Evolutionary conservation across 371 early-diverging fungal species (phyloP), one percentile per base, ranked within the genome.

Genomic region (Mortierella sp.): DNA sequence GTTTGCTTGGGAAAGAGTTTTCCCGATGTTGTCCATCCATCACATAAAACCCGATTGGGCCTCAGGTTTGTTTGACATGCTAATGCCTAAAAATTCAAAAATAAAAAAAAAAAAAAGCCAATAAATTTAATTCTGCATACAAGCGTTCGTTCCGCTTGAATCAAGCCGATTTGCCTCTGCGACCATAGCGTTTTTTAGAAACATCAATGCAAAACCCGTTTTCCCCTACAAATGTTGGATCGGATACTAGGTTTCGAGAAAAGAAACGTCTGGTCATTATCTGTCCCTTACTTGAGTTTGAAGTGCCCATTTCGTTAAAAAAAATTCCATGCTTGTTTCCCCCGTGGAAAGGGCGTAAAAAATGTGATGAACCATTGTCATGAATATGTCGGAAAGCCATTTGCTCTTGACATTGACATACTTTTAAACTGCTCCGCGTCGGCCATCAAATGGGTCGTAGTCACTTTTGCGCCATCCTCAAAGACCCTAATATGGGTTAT

Each of bases 11-110:
- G 64, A 36, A 86, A 77, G 38, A 28, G 84, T 84, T 55, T 85
- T 87, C n/a, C 86, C 84, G 57, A 84, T 84, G 65, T 89, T 88
- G 60, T 89, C 89, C 65, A 86, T n/a, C 87, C 83, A 89, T 77
- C 59, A 89, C 58, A 76, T 77, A 89, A 11, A 89, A 77, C 59
- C 89, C 89, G 33, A 83, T 85, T 21, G 87, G 87, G 69, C 53
- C 79, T 79, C 47, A 80, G 81, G 68, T 89, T 89, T 28, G 68
- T 89, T 89, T 28, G 70, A 89, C 74, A 52, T 77, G 87, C 9
- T 88, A 74, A 73, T 88, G 87, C 85, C 84, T 58, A 58, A 58
- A 28, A 28, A 24, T 28, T 28, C 28, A 28, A 28, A 28, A 28
- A 28, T 28, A 28, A 58, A 58, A 58, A 58, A 28, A 58, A 58